Evolutionary conservation across 345 rosid species (phyloP).

Genomic region (Lepidium aucheri): DNA sequence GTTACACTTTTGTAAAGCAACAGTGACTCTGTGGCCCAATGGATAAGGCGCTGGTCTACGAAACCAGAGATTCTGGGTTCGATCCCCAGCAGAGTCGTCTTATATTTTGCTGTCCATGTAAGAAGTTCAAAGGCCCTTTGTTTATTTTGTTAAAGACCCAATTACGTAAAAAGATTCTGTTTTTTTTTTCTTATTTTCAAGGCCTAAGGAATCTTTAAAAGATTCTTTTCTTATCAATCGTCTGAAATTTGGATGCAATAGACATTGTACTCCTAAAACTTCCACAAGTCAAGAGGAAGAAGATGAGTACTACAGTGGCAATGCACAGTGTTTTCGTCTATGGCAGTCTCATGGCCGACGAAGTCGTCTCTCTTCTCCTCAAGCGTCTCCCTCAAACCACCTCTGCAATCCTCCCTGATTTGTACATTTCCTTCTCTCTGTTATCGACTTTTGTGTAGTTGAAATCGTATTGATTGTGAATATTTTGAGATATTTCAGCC

Average conservation of each 20-base stretch:
- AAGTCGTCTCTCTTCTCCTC: conserved; percentile 65
- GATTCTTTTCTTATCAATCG: no score
- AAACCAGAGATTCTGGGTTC: conserved; percentile 84
- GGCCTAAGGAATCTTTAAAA: no score
- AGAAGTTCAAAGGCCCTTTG: no score
- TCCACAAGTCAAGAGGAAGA: not conserved
- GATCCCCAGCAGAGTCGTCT: conserved; percentile 20
- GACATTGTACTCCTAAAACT: no score
- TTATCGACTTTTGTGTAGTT: not conserved
- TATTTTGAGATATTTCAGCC: conserved; percentile 38
- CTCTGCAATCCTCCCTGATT: conserved; percentile 56
- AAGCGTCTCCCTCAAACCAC: conserved; percentile 51
- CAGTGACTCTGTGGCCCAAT: conserved; percentile 64
- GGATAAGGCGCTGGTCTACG: conserved; percentile 98
- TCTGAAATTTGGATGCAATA: no score
- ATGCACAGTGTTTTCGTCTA: conserved; percentile 70
- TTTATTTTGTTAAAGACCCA: no score
- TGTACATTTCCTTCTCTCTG: conserved; percentile 27
- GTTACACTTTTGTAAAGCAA: no score
- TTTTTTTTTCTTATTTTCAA: not conserved
- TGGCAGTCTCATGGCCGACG: conserved; percentile 80
- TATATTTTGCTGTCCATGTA: no score
- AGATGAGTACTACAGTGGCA: conserved; percentile 4
- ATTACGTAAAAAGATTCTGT: not conserved
- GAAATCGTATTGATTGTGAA: not conserved